Base-by-base conservation (phyloP, 1,284 basidiomycete genomes). In the Sanghuangporus baumii region DNA sequence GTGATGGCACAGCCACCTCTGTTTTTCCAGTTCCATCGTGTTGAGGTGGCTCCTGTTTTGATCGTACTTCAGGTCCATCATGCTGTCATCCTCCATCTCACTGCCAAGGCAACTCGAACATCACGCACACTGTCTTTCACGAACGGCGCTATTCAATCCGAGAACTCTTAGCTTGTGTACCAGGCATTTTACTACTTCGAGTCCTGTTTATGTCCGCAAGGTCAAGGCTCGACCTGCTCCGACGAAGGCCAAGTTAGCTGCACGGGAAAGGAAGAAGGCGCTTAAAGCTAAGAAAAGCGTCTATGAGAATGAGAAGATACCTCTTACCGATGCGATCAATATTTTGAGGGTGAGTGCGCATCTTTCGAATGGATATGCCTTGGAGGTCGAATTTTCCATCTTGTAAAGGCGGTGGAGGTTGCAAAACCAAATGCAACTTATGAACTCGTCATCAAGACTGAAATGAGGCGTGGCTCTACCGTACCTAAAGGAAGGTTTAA, bases 401-500 rank as follows among this genome's bases (percentile, higher is more conserved):
- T 56, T 23, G 66, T 59, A 14, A 66, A 94, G 91, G 84, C 93
- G 20, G 84, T 93, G 12, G 91, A 94, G 74, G 88, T 93, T 60
- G 81, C 86, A 26, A 82, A 81, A 61, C 88, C 92, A 6, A 80
- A 81, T 62, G 81, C 91, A 3, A 88, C 89, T 1, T 94, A 89
- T 71, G 91, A 94, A 67, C 77, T 97, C 34, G 86, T 86, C 57
- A 78, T 98, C 64, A 87, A 88, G 70, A 93, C 93, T 0, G 85
- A 86, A 64, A 83, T 91, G 75, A 81, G 82, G 62, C 86, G 86
- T 70, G 87, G 91, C 67, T 78, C 88, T 59, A 80, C 88, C 40
- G 83, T 94, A 23, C 88, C 95, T 7, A 91, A 92, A 70, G 94
- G 95, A 9, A 83, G 87, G 64, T 81, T 87, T 63, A 80, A 80